Conservation (phyloP, 805 yeast species). For the Candida coquimbonensis region DNA sequence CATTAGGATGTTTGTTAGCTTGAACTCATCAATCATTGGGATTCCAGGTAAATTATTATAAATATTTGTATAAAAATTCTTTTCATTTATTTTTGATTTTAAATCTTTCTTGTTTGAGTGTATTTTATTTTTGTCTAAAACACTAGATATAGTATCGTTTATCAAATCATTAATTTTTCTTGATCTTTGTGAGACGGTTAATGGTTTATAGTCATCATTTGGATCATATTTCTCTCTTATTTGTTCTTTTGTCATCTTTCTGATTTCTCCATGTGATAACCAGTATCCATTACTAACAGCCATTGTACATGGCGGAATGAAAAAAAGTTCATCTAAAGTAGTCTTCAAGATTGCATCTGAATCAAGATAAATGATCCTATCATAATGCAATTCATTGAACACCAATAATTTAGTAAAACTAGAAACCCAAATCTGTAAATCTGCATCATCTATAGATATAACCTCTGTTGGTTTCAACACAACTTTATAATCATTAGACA, state of each 20-base stretch:
- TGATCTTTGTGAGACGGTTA: constrained; percentile 16
- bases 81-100: constrained; percentile 4
- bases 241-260: constrained; percentile 14
- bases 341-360: constrained; percentile 40
- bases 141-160: background rate
- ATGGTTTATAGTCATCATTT: constrained; percentile 16
- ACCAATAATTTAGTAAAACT: constrained; percentile 51
- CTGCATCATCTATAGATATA: constrained; percentile 12
- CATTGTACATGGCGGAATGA: constrained; percentile 39
- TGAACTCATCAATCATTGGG: constrained; percentile 22
- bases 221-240: constrained; percentile 15
- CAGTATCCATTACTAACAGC: constrained; percentile 42
- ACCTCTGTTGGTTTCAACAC: constrained; percentile 13
- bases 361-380: constrained; percentile 50
- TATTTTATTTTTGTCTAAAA: background rate
- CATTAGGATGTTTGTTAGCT: constrained; percentile 44
- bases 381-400: constrained; percentile 42
- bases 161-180: constrained; percentile 9
- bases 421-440: constrained; percentile 33
- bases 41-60: constrained; percentile 35
- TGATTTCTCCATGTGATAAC: constrained; percentile 24
- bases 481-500: constrained; percentile 10
- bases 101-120: background rate
- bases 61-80: constrained; percentile 21
- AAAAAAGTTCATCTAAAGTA: constrained; percentile 45